These are phyloP conservation scores for Delonix regia DNA, from an alignment of 306 rosid genomes.

Conservation along the genomic window DNA sequence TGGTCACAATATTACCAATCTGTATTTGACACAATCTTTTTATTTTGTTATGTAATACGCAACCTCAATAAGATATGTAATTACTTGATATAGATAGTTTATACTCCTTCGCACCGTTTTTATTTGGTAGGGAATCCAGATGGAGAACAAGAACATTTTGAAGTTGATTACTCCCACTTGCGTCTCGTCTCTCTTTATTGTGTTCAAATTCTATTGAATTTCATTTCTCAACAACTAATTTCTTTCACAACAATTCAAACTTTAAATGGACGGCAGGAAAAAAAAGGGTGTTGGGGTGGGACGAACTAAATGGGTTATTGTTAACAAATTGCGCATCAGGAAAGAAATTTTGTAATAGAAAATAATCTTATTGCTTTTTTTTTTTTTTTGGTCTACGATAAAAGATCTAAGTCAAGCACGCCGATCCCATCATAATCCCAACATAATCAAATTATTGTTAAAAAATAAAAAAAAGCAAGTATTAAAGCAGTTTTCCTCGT, in stretches of 20 bases:
- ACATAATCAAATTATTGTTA: not conserved
- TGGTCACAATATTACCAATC: not conserved
- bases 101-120: not conserved
- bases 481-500: not conserved
- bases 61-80: not conserved
- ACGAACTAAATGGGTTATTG: not conserved
- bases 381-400: not conserved
- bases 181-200: not conserved
- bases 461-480: not conserved
- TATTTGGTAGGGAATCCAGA: not conserved
- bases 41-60: not conserved
- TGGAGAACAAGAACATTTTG: not conserved
- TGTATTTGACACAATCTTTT: not conserved
- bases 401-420: constrained; percentile 6
- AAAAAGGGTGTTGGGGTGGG: no score
- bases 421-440: no score
- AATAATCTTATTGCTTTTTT: not conserved
- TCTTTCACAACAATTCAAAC: not conserved
- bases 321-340: not conserved
- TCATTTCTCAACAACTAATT: not conserved
- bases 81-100: not conserved
- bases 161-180: not conserved
- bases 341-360: not conserved
- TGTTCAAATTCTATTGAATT: not conserved
- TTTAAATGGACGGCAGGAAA: not conserved